Evolutionary conservation across 331 rosid species (phyloP), one percentile per base, ranked within the genome.

Genomic region (Rosa hybrid): DNA sequence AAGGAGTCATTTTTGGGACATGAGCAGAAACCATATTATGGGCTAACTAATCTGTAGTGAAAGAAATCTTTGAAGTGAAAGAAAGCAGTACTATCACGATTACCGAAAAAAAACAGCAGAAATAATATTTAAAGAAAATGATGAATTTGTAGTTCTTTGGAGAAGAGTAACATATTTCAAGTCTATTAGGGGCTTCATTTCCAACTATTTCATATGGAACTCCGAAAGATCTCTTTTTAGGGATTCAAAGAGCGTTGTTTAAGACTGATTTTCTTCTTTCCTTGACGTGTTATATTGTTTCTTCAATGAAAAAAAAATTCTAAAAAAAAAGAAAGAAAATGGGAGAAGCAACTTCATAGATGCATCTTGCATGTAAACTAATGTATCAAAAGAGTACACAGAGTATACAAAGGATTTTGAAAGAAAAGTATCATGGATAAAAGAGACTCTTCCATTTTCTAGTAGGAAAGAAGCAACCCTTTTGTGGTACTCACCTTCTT

Each of bases 401-500:
- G 12, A 56, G 63, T 20, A 56, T 56, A n/a, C 12, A 56, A 56
- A 75, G 57, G 54, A 46, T 75, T n/a, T 41, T 39, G 8, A 10
- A 27, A 54, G 20, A 38, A 17, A 25, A 63, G 13, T 72, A 46
- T 54, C 18, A 63, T 6, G 20, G 7, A 60, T 16, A 27, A 7
- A 65, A 57, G 45, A 38, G 72, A 59, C 39, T 34, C 84, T 77
- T 74, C 71, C 42, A 73, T 38, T 42, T 17, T 20, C 34, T 49
- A 75, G 4, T 39, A 12, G 62, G 69, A 65, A 54, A 12, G 49
- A 42, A 74, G 12, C 56, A 75, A 20, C 68, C 51, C 48, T 50
- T 71, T 20, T 23, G 7, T 21, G 46, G 77, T 48, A 68, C 94
- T 95, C 86, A 96, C 99, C 94, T 63, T 88, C 91, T 77, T 86